These are phyloP conservation scores for Panellus pusillus DNA, from an alignment of 768 basidiomycete species.

Conservation along the genomic window DNA sequence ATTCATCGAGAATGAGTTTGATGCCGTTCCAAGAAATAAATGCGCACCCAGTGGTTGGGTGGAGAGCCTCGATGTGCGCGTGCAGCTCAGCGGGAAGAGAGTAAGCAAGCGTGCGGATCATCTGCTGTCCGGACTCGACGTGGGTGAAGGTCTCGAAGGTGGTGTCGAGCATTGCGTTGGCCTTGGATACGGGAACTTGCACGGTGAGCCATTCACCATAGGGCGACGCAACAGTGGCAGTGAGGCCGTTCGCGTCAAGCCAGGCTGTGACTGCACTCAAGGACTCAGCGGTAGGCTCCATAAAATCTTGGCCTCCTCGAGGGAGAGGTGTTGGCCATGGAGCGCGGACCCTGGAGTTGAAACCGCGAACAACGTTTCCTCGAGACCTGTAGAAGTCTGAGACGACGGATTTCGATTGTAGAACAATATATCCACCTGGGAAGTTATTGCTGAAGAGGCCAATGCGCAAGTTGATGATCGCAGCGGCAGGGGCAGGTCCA, in stretches of 20 bases:
- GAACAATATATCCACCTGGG: constrained; percentile 1
- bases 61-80: constrained; percentile 47
- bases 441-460: constrained; percentile 38
- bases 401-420: background rate
- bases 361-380: constrained; percentile 35
- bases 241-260: constrained; percentile 45
- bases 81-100: constrained; percentile 47
- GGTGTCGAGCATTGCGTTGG: constrained; percentile 52
- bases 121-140: constrained; percentile 34
- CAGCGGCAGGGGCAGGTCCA: constrained; percentile 18
- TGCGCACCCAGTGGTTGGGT: constrained; percentile 42
- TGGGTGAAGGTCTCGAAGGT: constrained; percentile 47
- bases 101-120: constrained; percentile 48
- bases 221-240: constrained; percentile 38
- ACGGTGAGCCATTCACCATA: constrained; percentile 51
- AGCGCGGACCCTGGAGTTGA: constrained; percentile 33
- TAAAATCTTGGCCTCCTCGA: constrained; percentile 42
- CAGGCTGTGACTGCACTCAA: constrained; percentile 33
- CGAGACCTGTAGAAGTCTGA: constrained; percentile 21
- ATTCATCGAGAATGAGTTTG: background rate
- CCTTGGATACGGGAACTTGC: constrained; percentile 41
- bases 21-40: constrained; percentile 20
- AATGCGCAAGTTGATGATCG: constrained; percentile 25
- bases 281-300: constrained; percentile 42
- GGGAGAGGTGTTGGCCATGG: constrained; percentile 39